Percentiles rank a stretch among this genome's conserved stretches.
These are phyloP conservation scores for Suhomyces vadensis DNA, from an alignment of 805 yeast genomes.

Conservation along the genomic window DNA sequence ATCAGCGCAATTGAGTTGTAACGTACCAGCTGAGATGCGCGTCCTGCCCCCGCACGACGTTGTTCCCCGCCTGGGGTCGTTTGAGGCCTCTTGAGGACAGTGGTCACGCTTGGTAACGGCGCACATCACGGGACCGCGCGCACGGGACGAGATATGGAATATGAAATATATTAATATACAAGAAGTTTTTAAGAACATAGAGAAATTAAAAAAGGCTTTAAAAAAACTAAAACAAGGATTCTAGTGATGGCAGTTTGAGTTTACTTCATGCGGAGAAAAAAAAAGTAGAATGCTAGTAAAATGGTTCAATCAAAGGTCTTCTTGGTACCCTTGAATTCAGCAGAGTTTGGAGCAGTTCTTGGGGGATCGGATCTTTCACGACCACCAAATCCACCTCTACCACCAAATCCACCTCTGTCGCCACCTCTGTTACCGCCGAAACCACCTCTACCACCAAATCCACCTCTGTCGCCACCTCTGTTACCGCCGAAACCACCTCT, in stretches of 20 bases:
- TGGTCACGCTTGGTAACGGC: no score
- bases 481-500: slow-evolving; percentile 34
- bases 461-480: slow-evolving; percentile 27
- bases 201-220: no score
- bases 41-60: no score
- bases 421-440: slow-evolving; percentile 33
- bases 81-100: no score
- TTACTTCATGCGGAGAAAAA: not conserved
- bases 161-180: slow-evolving; percentile 2
- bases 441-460: slow-evolving; percentile 41
- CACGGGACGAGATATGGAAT: no score
- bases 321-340: slow-evolving; percentile 81
- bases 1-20: no score
- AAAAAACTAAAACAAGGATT: not conserved
- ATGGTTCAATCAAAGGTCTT: slow-evolving; percentile 77
- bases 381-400: slow-evolving; percentile 22
- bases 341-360: slow-evolving; percentile 38
- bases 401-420: slow-evolving; percentile 32
- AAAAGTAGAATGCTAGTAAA: slow-evolving; percentile 6
- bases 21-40: no score
- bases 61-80: no score
- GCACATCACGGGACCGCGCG: no score
- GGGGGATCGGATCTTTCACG: slow-evolving; percentile 25
- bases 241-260: no score
- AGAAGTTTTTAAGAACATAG: not conserved